phyloP scores from a whole-genome alignment of 768 basidiomycete genomes.

The Panellus pusillus region DNA sequence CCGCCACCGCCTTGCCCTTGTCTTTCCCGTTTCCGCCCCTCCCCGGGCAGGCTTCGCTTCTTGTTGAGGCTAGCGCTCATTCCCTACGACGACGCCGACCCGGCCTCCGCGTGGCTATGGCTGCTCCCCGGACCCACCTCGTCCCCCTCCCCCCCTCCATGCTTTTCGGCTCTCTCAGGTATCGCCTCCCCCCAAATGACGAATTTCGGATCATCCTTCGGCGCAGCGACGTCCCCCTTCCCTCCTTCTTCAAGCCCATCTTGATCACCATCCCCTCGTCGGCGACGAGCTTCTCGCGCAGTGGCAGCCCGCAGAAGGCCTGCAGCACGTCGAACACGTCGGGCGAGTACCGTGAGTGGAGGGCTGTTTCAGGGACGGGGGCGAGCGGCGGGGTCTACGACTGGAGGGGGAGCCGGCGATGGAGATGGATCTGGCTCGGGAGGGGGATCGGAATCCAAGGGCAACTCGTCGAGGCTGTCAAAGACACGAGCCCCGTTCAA shows the following conservation, averaged over 20 bases:
- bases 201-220: slow-evolving; percentile 86
- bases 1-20: slow-evolving; percentile 9
- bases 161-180: background rate
- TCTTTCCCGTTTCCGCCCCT: slow-evolving; percentile 18
- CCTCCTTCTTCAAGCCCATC: slow-evolving; percentile 54
- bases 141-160: slow-evolving; percentile 32
- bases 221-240: slow-evolving; percentile 60
- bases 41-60: slow-evolving; percentile 34
- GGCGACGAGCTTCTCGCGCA: slow-evolving; percentile 63
- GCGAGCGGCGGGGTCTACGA: slow-evolving; percentile 22
- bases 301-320: slow-evolving; percentile 74
- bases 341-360: slow-evolving; percentile 66
- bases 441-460: slow-evolving; percentile 21
- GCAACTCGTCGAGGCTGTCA: background rate
- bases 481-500: slow-evolving; percentile 51
- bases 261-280: slow-evolving; percentile 68
- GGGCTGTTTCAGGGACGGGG: slow-evolving; percentile 46
- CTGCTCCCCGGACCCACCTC: slow-evolving; percentile 38
- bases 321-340: slow-evolving; percentile 82
- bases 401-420: too few species aligned
- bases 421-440: background rate
- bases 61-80: slow-evolving; percentile 35
- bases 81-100: slow-evolving; percentile 28
- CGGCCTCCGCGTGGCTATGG: slow-evolving; percentile 38
- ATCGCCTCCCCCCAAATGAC: slow-evolving; percentile 82